phyloP scores from a whole-genome alignment of 148 eudicot genomes.

The Drosera capensis region DNA sequence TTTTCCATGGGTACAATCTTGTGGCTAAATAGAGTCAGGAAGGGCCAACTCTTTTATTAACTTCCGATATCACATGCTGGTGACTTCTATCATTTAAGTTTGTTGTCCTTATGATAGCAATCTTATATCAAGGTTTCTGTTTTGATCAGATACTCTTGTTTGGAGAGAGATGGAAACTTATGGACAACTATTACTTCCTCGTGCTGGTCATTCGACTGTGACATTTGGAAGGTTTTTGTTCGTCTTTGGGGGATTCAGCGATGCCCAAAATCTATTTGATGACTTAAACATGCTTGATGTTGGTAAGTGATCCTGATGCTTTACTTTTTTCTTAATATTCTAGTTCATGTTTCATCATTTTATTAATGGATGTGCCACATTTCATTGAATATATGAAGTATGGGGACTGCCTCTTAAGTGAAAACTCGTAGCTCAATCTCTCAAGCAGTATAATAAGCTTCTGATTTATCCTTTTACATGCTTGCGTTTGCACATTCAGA shows the following conservation, averaged over 20 bases:
- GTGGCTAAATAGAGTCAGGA: too few relatives aligned
- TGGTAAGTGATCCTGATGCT: conserved; percentile 31
- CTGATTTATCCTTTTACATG: too few relatives aligned
- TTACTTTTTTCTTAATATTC: background rate
- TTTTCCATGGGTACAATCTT: too few relatives aligned
- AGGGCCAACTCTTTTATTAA: too few relatives aligned
- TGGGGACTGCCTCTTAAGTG: too few relatives aligned
- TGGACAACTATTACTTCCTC: conserved; percentile 78
- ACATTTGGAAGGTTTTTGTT: conserved; percentile 62
- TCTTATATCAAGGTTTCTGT: conserved; percentile 2
- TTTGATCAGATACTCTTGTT: conserved; percentile 55
- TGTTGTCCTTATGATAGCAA: background rate
- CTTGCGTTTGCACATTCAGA: too few relatives aligned
- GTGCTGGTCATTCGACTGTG: conserved; percentile 86
- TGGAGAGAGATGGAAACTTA: conserved; percentile 69
- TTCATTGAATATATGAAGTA: background rate
- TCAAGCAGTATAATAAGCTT: too few relatives aligned
- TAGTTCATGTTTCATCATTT: background rate
- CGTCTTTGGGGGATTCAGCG: conserved; percentile 91
- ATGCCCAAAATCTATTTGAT: conserved; percentile 65
- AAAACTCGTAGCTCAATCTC: too few relatives aligned
- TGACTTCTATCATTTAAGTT: too few relatives aligned
- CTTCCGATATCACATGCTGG: too few relatives aligned
- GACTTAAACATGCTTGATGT: conserved; percentile 72
- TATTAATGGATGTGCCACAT: background rate